phyloP scores from a whole-genome alignment of 441 rosid species.

The Pelargonium myrrhifolium region DNA sequence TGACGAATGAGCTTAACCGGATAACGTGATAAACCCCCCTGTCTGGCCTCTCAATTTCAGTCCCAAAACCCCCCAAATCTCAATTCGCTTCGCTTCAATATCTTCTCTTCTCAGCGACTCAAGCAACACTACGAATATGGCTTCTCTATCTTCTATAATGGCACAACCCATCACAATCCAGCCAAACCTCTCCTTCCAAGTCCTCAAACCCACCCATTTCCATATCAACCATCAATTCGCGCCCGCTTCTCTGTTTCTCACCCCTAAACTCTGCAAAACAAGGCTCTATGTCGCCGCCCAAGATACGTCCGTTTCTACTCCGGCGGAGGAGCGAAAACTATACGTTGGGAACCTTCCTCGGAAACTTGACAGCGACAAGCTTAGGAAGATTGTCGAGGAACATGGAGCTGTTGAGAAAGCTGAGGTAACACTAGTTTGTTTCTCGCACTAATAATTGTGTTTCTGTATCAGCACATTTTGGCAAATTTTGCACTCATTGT shows the following conservation, averaged over 20 bases:
- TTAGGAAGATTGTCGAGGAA: slow-evolving; percentile 56
- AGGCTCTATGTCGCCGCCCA: slow-evolving; percentile 46
- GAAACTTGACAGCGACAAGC: slow-evolving; percentile 49
- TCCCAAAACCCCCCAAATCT: not conserved
- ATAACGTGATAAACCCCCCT: slow-evolving; percentile 13
- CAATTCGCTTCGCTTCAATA: no score
- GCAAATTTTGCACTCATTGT: not conserved
- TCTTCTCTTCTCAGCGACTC: not conserved
- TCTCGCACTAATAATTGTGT: not conserved
- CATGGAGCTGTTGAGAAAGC: slow-evolving; percentile 79
- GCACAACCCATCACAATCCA: slow-evolving; percentile 17
- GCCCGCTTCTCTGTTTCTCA: slow-evolving; percentile 5
- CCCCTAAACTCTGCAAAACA: slow-evolving; percentile 12
- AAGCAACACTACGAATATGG: slow-evolving; percentile 7
- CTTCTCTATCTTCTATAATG: slow-evolving; percentile 19
- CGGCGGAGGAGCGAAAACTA: slow-evolving; percentile 53
- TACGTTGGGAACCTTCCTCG: slow-evolving; percentile 86
- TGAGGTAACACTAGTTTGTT: slow-evolving; percentile 35
- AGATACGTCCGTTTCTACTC: slow-evolving; percentile 27
- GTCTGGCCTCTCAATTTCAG: not conserved
- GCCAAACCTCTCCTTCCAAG: slow-evolving; percentile 10
- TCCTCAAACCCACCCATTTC: not conserved
- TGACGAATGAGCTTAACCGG: not conserved
- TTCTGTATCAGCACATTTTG: not conserved
- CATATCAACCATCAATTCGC: slow-evolving; percentile 8